A percentile compares a stretch with the other conserved stretches of the same genome.
phyloP scores from a whole-genome alignment of 192 early-diverging fungal species.

The Coemansia sp. region DNA sequence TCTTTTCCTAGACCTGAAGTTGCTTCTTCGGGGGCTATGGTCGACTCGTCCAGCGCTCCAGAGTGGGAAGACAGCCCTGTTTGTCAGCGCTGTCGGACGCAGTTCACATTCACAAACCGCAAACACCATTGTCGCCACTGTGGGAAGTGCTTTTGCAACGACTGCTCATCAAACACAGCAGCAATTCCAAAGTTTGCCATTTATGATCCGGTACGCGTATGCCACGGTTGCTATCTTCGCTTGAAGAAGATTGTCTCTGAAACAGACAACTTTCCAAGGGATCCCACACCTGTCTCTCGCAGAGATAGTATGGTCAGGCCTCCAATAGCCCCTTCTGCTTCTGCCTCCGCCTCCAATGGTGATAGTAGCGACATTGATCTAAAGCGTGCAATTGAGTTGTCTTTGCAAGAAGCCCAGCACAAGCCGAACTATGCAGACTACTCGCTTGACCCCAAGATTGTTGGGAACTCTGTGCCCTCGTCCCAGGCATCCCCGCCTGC shows the following conservation, averaged over 20 bases:
- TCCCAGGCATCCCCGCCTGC: constrained; percentile 1
- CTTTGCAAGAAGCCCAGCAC: constrained; percentile 68
- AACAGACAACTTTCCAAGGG: constrained; percentile 9
- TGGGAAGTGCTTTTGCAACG: constrained; percentile 88
- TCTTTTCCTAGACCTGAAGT: constrained; percentile 72
- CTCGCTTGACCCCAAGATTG: constrained; percentile 17
- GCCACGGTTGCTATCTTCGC: constrained; percentile 88
- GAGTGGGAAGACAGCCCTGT: constrained; percentile 95
- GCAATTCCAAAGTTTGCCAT: constrained; percentile 86
- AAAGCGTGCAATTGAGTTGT: constrained; percentile 89
- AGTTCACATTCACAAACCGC: constrained; percentile 92
- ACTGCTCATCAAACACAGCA: constrained; percentile 88
- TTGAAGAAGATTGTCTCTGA: constrained; percentile 60
- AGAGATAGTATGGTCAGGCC: background rate
- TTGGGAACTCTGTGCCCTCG: constrained; percentile 2
- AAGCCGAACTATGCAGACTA: constrained; percentile 48
- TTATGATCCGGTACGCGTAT: constrained; percentile 89
- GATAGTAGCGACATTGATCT: constrained; percentile 88
- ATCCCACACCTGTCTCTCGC: constrained; percentile 11
- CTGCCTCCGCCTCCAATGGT: constrained; percentile 23
- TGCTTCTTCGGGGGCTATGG: constrained; percentile 63
- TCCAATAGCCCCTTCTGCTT: constrained; percentile 6
- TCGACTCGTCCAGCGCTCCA: constrained; percentile 90
- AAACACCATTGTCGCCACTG: constrained; percentile 99
- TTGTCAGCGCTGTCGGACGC: constrained; percentile 90